Base-by-base conservation (phyloP, 352 stramenopile genomes). In the Blastocystis sp. region DNA sequence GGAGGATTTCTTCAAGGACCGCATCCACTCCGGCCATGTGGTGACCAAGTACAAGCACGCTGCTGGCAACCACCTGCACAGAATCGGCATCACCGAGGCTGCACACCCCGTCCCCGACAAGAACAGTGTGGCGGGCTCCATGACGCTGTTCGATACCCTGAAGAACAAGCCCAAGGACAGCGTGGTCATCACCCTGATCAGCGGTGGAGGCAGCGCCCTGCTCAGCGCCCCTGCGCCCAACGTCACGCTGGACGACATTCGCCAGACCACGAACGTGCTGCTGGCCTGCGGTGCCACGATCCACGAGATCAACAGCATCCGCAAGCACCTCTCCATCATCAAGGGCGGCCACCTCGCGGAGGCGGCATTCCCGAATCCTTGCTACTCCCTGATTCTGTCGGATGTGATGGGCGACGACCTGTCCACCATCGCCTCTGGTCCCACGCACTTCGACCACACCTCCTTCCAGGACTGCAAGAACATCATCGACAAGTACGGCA, bases 251-350 rank as follows among this genome's bases (percentile, higher is more conserved):
- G 53, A 89, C 19, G 89, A 90, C 53, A 77, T 90, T 21, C 78
- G 84, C 28, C 56, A 53, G 41, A 90, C 88, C 0, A 87, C 70
- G 21, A 61, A 88, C 19, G 43, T 89, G 62, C 67, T 90, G 34
- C 82, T 90, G 7, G 77, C 38, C 2, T 90, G 67, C 70, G 89
- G 89, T 11, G 89, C 89, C 5, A 69, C 65, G 17, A 90, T 90
- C 34, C 67, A 90, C 19, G 89, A 90, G 53, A 88, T 90, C 48
- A 90, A 90, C 66, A 86, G 67, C 23, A 86, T 90, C 34, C 88
- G 89, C 43, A 86, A 76, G 34, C 70, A 88, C 60, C 61, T 90
- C 28, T 88, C 76, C 21, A 38, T 40, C 4, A 89, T 90, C 45
- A 76, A 86, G 76, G 76, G 76, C 41, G 76, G 76, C 3, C 76